Evolutionary conservation across 1,284 basidiomycete genomes (phyloP).

Genomic region (Afroboletus lepidellus): DNA sequence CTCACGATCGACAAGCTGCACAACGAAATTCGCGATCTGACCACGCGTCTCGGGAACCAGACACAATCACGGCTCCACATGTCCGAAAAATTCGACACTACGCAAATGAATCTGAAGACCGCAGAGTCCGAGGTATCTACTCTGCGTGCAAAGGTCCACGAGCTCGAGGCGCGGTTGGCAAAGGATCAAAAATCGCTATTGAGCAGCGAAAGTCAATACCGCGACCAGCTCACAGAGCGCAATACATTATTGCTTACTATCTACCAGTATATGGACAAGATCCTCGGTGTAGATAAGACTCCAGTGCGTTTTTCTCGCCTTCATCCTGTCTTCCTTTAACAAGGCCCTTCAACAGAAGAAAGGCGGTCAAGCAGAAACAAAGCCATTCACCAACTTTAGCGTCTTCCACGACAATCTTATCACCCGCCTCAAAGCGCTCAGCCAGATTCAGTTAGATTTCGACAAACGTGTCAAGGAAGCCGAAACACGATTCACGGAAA

Average conservation of each 20-base stretch:
- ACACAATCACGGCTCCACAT: constrained; percentile 82
- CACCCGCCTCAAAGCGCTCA: constrained; percentile 79
- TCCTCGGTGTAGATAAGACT: constrained; percentile 84
- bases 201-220: constrained; percentile 74
- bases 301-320: constrained; percentile 52
- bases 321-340: not conserved
- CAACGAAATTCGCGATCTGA: constrained; percentile 76
- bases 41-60: constrained; percentile 74
- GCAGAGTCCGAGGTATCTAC: constrained; percentile 63
- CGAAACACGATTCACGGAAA: constrained; percentile 71
- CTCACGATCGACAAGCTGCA: constrained; percentile 57
- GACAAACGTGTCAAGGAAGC: constrained; percentile 84
- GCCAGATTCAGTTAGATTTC: constrained; percentile 82
- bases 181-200: constrained; percentile 81
- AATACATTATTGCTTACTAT: constrained; percentile 90
- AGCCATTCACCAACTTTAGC: constrained; percentile 89
- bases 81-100: constrained; percentile 81
- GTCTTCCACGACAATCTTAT: constrained; percentile 97
- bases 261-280: constrained; percentile 94
- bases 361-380: constrained; percentile 72
- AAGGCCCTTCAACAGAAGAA: constrained; percentile 53
- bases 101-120: constrained; percentile 57
- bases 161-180: constrained; percentile 79
- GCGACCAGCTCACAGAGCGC: constrained; percentile 89
- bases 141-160: constrained; percentile 60